Base-by-base conservation (phyloP, 495 filamentous ascomycete species). In the Aspergillus sparsus region DNA sequence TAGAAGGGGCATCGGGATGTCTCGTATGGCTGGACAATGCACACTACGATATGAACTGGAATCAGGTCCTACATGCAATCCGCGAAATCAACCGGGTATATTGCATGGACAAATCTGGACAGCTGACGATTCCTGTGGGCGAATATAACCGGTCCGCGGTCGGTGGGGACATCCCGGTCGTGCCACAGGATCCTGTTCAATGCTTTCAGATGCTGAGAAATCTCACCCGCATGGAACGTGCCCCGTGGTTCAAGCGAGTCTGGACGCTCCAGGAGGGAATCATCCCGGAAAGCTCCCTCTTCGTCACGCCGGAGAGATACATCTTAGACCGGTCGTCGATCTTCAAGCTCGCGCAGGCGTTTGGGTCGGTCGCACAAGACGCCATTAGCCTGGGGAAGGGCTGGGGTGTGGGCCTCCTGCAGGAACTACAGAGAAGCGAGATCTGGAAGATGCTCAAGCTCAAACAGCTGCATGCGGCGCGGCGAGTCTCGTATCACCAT, bases 261-360 rank as follows among this genome's bases (percentile, higher is more conserved):
- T 55, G 52, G 52, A 55, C 52, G 5, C 37, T 55, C 8, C 52
- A 55, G 15, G 35, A 55, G 16, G 52, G 16, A 1, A 39, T 55
- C 2, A 42, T 55, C 39, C 16, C 52, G 10, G 21, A 55, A 8
- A n/a, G 39, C 8, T 2, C 44, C 2, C 7, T 55, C 6, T 31
- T 55, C 52, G 36, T 16, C n/a, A 55, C 52, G 1, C 52, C 52
- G 0, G 52, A 55, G 10, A 15, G 52, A 21, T 44, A 55, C 52
- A 32, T 55, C 6, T 16, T 47, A 5, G 44, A 47, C 5, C 44
- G 44, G 5, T 47, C 44, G 16, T 47, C 15, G 6, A 2, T 47
- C 9, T 47, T 47, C 44, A 47, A 47, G 44, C 44, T 47, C 16
- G 16, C 11, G 15, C 13, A 21, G 15, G n/a, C n/a, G 4, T 16